Conservation (phyloP, 495 filamentous ascomycete species). For the Penicillium tannophilum region DNA sequence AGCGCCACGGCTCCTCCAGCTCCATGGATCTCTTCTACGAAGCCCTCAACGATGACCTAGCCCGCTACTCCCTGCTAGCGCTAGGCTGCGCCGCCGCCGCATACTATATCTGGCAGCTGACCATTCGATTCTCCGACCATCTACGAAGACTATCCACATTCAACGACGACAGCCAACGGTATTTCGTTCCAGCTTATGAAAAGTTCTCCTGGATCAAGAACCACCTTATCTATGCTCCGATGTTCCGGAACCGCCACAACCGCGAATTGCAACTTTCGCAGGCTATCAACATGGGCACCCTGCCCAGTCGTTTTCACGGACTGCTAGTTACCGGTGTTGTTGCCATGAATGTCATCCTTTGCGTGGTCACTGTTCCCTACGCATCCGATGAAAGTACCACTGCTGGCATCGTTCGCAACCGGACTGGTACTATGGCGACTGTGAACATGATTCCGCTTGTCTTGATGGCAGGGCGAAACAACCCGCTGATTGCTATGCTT, state of each 20-base stretch:
- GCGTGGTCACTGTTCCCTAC: slow-evolving; percentile 71
- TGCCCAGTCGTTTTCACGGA: slow-evolving; percentile 82
- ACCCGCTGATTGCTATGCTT: slow-evolving; percentile 65
- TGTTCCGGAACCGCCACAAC: slow-evolving; percentile 82
- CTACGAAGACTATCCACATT: slow-evolving; percentile 76
- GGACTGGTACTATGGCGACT: slow-evolving; percentile 73
- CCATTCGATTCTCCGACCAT: slow-evolving; percentile 56
- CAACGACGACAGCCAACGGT: slow-evolving; percentile 68
- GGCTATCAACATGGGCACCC: slow-evolving; percentile 78
- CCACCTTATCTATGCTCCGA: slow-evolving; percentile 79
- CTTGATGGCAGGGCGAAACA: slow-evolving; percentile 68
- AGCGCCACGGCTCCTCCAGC: slow-evolving; percentile 25
- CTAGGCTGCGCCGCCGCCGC: slow-evolving; percentile 54
- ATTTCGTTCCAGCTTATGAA: slow-evolving; percentile 50
- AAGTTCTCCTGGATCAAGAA: slow-evolving; percentile 70
- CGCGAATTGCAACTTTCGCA: slow-evolving; percentile 78
- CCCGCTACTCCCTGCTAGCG: slow-evolving; percentile 43
- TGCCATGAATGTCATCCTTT: slow-evolving; percentile 75
- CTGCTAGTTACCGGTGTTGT: slow-evolving; percentile 72
- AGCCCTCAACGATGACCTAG: slow-evolving; percentile 41
- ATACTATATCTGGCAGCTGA: slow-evolving; percentile 55
- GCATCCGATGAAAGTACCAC: slow-evolving; percentile 36
- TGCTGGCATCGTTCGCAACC: slow-evolving; percentile 64
- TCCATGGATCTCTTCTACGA: slow-evolving; percentile 30
- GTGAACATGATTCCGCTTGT: slow-evolving; percentile 80